Percentiles rank a stretch among this genome's conserved stretches.
Conservation (phyloP, 225 moss, liverwort and hornwort genomes). For the Polytrichum commune region DNA sequence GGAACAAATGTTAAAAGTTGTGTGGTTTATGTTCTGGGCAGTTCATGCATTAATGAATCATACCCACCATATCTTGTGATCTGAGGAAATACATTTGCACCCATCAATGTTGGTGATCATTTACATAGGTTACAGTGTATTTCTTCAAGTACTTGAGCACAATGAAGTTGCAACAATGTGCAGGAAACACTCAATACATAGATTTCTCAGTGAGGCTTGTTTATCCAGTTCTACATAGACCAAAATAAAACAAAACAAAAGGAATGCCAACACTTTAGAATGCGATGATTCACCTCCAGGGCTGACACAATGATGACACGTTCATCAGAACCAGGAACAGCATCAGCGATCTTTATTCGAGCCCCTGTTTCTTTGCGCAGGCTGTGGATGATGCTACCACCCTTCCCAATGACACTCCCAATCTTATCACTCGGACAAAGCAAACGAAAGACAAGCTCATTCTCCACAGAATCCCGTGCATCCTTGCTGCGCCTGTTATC, state of each 20-base stretch:
- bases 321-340: slow-evolving; percentile 93
- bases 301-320: slow-evolving; percentile 95
- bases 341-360: slow-evolving; percentile 96
- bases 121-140: too few relatives aligned
- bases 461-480: slow-evolving; percentile 50
- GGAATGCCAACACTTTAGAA: background rate
- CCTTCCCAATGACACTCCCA: slow-evolving; percentile 95
- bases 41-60: too few relatives aligned
- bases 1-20: background rate
- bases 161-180: too few relatives aligned
- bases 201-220: too few relatives aligned
- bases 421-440: slow-evolving; percentile 97
- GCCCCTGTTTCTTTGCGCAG: slow-evolving; percentile 95
- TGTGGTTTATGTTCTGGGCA: background rate
- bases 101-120: too few relatives aligned
- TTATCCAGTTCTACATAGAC: background rate
- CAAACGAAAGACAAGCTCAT: slow-evolving; percentile 89
- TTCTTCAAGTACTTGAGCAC: background rate
- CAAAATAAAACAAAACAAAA: background rate
- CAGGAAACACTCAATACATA: too few relatives aligned
- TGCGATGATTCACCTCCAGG: slow-evolving; percentile 50
- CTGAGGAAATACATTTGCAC: too few relatives aligned
- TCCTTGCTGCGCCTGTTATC: slow-evolving; percentile 51
- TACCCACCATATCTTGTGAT: too few relatives aligned
- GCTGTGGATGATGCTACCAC: slow-evolving; percentile 86